phyloP scores from a whole-genome alignment of 805 yeast species.

The Candida xyloterini region DNA sequence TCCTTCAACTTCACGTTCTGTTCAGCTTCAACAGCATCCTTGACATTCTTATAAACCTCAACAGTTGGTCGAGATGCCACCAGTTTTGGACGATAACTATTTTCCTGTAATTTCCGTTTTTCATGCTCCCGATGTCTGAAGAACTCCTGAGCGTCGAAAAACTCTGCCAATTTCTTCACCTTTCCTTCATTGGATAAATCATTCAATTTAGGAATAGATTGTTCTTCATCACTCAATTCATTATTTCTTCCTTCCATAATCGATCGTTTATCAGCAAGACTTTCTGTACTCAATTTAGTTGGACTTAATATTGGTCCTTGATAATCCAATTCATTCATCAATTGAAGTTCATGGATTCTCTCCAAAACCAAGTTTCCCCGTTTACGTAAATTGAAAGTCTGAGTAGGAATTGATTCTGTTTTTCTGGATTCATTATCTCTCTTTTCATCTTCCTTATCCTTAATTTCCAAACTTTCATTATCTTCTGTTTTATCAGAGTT shows the following conservation, averaged over 20 bases:
- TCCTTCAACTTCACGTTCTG: constrained; percentile 22
- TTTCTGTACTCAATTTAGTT: constrained; percentile 2
- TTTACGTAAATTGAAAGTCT: constrained; percentile 15
- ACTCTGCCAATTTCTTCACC: constrained; percentile 64
- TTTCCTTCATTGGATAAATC: constrained; percentile 32
- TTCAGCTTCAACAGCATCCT: constrained; percentile 73
- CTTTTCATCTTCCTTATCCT: constrained; percentile 16
- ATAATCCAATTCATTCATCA: constrained; percentile 9
- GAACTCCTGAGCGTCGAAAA: constrained; percentile 79
- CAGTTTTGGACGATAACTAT: constrained; percentile 69
- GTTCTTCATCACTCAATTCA: constrained; percentile 18
- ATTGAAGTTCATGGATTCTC: constrained; percentile 24
- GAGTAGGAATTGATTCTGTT: neutral
- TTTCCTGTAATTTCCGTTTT: constrained; percentile 53
- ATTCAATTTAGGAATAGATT: constrained; percentile 15
- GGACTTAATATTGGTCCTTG: constrained; percentile 6
- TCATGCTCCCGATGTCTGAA: constrained; percentile 83
- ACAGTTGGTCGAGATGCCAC: constrained; percentile 81
- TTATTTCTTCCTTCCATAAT: constrained; percentile 25
- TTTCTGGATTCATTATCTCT: constrained; percentile 13
- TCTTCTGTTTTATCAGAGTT: constrained; percentile 26
- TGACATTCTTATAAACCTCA: constrained; percentile 82
- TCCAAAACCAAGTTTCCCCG: constrained; percentile 25
- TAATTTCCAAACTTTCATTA: constrained; percentile 8
- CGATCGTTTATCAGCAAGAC: constrained; percentile 13